Conservation (phyloP, 306 rosid genomes). For the Boehmeria nivea region DNA sequence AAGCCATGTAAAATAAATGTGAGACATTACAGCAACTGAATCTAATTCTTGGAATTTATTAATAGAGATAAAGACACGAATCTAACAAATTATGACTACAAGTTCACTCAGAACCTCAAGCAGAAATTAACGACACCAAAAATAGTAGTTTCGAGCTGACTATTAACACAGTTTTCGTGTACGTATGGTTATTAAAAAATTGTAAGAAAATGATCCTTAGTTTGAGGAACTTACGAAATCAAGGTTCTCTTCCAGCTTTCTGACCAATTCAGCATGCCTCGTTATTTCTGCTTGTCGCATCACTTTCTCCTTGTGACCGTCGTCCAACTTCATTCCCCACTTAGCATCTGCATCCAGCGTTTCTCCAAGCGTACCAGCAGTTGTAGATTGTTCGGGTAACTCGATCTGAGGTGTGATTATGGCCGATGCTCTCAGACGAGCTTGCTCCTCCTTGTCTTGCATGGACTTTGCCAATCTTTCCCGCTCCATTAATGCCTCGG, state of each 20-base stretch:
- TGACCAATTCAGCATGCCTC: slow-evolving; percentile 57
- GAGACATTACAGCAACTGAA: not conserved
- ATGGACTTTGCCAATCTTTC: slow-evolving; percentile 66
- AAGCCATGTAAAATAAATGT: not conserved
- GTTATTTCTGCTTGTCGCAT: slow-evolving; percentile 55
- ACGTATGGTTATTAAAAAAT: no score
- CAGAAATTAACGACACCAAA: no score
- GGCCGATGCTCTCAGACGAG: slow-evolving; percentile 81
- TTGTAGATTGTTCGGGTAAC: slow-evolving; percentile 41
- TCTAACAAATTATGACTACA: slow-evolving; percentile 3
- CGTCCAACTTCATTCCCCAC: slow-evolving; percentile 78
- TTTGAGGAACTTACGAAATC: slow-evolving; percentile 53
- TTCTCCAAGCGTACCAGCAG: slow-evolving; percentile 86
- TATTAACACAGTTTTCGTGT: no score
- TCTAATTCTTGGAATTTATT: not conserved
- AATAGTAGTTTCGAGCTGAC: no score
- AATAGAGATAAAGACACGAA: not conserved
- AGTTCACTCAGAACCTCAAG: not conserved
- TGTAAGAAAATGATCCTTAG: not conserved
- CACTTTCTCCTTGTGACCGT: slow-evolving; percentile 49
- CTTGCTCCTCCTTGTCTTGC: slow-evolving; percentile 93
- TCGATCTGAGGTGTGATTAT: slow-evolving; percentile 40
- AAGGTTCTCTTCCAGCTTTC: slow-evolving; percentile 72
- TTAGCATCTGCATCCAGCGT: slow-evolving; percentile 87
- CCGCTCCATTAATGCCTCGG: slow-evolving; percentile 74